phyloP scores from a whole-genome alignment of 768 basidiomycete species.

The Leccinum boreale region DNA sequence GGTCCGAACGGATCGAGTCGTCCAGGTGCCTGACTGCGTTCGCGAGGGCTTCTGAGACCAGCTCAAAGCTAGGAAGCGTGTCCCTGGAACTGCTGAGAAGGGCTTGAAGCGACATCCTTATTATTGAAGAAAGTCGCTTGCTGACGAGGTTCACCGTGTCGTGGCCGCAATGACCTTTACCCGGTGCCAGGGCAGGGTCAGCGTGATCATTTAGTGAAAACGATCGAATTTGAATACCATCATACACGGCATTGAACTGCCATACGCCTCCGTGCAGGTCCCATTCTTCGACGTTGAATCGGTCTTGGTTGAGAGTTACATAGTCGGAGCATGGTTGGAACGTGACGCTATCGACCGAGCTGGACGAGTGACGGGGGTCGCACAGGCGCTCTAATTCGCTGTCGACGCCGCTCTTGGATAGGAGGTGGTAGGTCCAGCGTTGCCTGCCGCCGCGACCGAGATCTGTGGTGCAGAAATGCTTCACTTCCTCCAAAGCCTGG shows the following conservation, averaged over 20 bases:
- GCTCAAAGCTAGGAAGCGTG: conserved; percentile 26
- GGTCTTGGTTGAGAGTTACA: conserved; percentile 39
- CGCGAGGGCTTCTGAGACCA: conserved; percentile 38
- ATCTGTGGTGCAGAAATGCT: conserved; percentile 49
- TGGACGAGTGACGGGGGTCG: conserved; percentile 29
- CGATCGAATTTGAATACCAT: conserved; percentile 28
- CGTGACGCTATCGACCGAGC: conserved; percentile 36
- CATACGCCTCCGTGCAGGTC: conserved; percentile 38
- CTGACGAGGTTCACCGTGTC: conserved; percentile 46
- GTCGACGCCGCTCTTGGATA: conserved; percentile 40
- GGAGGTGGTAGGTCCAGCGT: conserved; percentile 52
- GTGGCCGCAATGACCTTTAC: conserved; percentile 46
- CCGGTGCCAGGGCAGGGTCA: conserved; percentile 9
- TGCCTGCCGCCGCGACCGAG: conserved; percentile 50
- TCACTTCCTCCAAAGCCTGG: conserved; percentile 51
- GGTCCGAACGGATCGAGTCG: conserved; percentile 39
- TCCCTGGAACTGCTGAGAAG: conserved; percentile 26
- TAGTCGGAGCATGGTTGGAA: conserved; percentile 43
- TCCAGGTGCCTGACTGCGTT: conserved; percentile 42
- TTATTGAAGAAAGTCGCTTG: conserved; percentile 38
- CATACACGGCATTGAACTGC: conserved; percentile 45
- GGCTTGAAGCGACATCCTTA: conserved; percentile 38
- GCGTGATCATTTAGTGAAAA: conserved; percentile 17
- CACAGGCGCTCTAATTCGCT: conserved; percentile 39
- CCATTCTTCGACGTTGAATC: conserved; percentile 41